Conservation (phyloP, 164 flowering plant genomes). For the Vitis rotundifolia region DNA sequence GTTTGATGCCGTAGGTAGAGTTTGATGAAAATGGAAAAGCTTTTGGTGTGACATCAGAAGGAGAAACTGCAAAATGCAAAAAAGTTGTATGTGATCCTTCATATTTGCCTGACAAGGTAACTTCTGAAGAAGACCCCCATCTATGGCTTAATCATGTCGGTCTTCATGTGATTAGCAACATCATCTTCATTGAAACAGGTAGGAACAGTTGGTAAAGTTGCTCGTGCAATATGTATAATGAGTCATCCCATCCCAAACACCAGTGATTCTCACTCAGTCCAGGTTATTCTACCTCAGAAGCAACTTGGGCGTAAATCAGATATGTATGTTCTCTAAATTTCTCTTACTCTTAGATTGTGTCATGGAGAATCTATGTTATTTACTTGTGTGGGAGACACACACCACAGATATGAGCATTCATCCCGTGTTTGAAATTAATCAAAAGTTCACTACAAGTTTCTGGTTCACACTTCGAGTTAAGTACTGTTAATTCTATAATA, state of each 20-base stretch:
- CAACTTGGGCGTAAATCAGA: constrained; percentile 97
- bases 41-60: constrained; percentile 88
- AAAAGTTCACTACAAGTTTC: no score
- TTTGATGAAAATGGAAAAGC: constrained; percentile 79
- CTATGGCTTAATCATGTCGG: no score
- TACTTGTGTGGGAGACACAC: no score
- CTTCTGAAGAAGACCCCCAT: not conserved
- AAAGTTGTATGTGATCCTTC: constrained; percentile 98
- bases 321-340: constrained; percentile 50
- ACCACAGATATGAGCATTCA: no score
- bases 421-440: no score
- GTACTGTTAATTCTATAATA: no score
- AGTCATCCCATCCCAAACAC: constrained; percentile 94
- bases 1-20: constrained; percentile 53
- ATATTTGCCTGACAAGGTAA: constrained; percentile 84
- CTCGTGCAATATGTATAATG: constrained; percentile 97
- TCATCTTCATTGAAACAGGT: constrained; percentile 47
- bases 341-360: no score
- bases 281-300: constrained; percentile 94
- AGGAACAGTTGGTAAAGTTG: constrained; percentile 84
- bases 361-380: no score
- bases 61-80: constrained; percentile 98
- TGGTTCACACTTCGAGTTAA: no score
- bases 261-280: constrained; percentile 82
- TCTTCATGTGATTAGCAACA: no score